Evolutionary conservation across 2,329 filamentous ascomycete genomes (phyloP), one percentile per base, ranked within the genome.

Genomic region (Fusarium sp.): DNA sequence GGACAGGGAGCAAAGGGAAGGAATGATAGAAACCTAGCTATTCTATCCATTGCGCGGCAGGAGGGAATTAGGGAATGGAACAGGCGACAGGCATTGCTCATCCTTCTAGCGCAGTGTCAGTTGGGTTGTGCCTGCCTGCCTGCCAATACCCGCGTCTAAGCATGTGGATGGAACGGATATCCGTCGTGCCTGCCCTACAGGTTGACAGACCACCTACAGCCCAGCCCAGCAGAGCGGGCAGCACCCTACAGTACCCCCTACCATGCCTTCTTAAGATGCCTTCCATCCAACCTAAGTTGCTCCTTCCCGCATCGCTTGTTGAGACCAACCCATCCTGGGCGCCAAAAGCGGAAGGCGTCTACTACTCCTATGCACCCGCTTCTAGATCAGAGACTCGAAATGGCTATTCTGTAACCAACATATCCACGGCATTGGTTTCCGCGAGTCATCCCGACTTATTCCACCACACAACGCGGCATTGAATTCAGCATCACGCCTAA

Each of bases 311-410:
- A 46, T 66, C 63, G 63, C 63, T 66, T 66, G 68, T 68, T 45
- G 32, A 57, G 27, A 59, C 63, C 57, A 62, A 59, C 68, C 57
- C 34, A 53, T 43, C 34, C 32, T 22, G 58, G 54, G 69, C 63
- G 63, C 71, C 66, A 63, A 68, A 75, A 76, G 69, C 68, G 73
- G 73, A 75, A 75, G 73, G 73, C 73, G 73, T 56, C 60, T 73
- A 68, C 59, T 59, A 74, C 64, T 60, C 60, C 55, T 65, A 70
- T 63, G 62, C 68, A 73, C 59, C 63, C 59, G 57, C 66, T 72
- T 60, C 54, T 56, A 34, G 42, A 30, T 38, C 29, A 49, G 34
- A 64, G 59, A 27, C 50, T 53, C 32, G 50, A 53, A 43, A 40
- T 53, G 50, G 50, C 32, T 43, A 40, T 40, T 43, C 59, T 59